phyloP scores from a whole-genome alignment of 2,329 filamentous ascomycete genomes.

The Cercospora sesami region DNA sequence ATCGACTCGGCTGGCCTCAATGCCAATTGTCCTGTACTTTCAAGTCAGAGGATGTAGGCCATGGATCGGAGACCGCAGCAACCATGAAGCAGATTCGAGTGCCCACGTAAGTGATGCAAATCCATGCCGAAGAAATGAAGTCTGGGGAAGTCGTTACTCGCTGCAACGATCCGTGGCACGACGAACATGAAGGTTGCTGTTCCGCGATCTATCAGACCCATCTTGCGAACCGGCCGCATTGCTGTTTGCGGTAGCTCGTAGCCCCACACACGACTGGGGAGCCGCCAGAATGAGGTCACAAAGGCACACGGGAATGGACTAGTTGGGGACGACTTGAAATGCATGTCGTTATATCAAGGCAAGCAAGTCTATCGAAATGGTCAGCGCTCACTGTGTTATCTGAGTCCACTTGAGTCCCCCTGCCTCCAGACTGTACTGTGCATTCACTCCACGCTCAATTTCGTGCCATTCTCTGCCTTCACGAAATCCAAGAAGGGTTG shows the following conservation, averaged over 20 bases:
- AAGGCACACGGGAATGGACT: not conserved
- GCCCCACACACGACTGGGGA: not conserved
- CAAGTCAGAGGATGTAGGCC: not conserved
- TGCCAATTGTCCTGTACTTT: not conserved
- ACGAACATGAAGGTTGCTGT: not conserved
- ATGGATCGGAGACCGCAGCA: not conserved
- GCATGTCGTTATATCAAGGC: not conserved
- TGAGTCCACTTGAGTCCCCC: not conserved
- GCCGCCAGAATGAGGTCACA: not conserved
- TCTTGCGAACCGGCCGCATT: not conserved
- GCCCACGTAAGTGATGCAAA: not conserved
- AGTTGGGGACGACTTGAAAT: not conserved
- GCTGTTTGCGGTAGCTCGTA: not conserved
- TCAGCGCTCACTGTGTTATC: not conserved
- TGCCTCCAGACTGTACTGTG: not conserved
- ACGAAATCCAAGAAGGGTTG: constrained; percentile 35
- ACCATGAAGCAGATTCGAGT: not conserved
- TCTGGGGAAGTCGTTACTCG: not conserved
- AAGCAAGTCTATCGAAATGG: not conserved
- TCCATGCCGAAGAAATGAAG: not conserved
- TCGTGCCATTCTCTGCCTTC: constrained; percentile 31
- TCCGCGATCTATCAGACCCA: not conserved
- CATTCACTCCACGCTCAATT: constrained; percentile 15
- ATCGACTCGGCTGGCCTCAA: not conserved
- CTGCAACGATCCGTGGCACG: not conserved